Evolutionary conservation across 2,329 filamentous ascomycete genomes (phyloP).

Genomic region (Diaporthe aspalathi): DNA sequence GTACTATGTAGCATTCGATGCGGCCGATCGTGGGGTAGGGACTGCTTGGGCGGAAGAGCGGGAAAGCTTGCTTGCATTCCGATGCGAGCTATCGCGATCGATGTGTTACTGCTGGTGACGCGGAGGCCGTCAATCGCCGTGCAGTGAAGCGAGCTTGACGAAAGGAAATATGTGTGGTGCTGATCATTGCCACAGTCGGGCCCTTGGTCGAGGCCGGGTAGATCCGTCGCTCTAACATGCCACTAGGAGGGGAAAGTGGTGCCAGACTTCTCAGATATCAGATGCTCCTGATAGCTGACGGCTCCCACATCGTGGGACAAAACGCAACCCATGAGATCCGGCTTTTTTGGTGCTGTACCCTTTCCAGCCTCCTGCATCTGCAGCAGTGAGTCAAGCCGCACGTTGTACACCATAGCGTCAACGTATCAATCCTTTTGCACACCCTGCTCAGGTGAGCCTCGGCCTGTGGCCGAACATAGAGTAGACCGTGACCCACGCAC

Average conservation of each 20-base stretch:
- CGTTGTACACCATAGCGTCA: constrained; percentile 17
- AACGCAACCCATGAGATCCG: constrained; percentile 17
- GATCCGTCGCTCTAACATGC: constrained; percentile 38
- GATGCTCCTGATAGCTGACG: constrained; percentile 32
- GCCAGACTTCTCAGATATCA: constrained; percentile 34
- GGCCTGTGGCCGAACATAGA: constrained; percentile 34
- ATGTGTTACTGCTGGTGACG: neutral
- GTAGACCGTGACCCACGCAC: neutral
- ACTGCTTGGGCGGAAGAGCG: constrained; percentile 18
- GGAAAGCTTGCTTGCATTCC: constrained; percentile 27
- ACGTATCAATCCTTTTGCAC: constrained; percentile 17
- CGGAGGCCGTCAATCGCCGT: constrained; percentile 4
- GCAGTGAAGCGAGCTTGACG: constrained; percentile 16
- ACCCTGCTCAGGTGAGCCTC: constrained; percentile 19
- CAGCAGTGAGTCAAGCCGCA: neutral
- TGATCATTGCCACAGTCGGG: constrained; percentile 24
- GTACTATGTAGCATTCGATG: constrained; percentile 14
- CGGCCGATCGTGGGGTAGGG: constrained; percentile 18
- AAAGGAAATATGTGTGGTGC: constrained; percentile 2
- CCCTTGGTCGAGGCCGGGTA: constrained; percentile 33
- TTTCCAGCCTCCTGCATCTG: neutral
- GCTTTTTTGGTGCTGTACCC: neutral
- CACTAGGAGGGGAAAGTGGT: constrained; percentile 37
- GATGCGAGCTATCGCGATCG: constrained; percentile 10
- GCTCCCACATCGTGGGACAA: neutral